These are phyloP conservation scores for Tanacetum coccineum DNA, from an alignment of 129 eudicot species.

Conservation along the genomic window DNA sequence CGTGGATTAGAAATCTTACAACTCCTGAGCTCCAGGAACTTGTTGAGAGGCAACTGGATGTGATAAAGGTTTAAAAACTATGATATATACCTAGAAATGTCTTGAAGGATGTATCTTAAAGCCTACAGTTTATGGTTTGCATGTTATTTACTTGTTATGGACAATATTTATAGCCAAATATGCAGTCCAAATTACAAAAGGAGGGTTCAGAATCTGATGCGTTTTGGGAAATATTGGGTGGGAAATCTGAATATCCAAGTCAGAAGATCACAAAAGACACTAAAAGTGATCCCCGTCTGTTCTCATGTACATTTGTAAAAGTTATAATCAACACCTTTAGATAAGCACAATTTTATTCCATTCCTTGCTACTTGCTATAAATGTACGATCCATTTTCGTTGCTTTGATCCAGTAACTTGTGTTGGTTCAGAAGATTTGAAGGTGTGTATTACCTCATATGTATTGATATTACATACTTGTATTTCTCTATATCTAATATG, in stretches of 20 bases:
- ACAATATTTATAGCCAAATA: too few relatives aligned
- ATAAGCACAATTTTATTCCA: slow-evolving; percentile 37
- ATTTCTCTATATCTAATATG: not conserved
- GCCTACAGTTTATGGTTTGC: too few relatives aligned
- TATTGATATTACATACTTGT: not conserved
- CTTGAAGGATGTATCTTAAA: too few relatives aligned
- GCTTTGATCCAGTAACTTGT: slow-evolving; percentile 9
- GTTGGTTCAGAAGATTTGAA: slow-evolving; percentile 51
- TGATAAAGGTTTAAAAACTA: too few relatives aligned
- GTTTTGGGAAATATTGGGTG: slow-evolving; percentile 89
- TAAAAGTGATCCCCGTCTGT: slow-evolving; percentile 86
- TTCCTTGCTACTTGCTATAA: slow-evolving; percentile 12
- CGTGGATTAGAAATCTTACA: too few relatives aligned
- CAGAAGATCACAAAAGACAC: slow-evolving; percentile 70
- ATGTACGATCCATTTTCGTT: slow-evolving; percentile 25
- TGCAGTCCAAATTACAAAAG: too few relatives aligned
- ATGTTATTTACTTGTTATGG: too few relatives aligned
- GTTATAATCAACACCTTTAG: slow-evolving; percentile 29
- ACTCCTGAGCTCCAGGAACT: too few relatives aligned
- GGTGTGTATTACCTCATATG: slow-evolving; percentile 36
- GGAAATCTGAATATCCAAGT: slow-evolving; percentile 76
- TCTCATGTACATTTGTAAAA: slow-evolving; percentile 62
- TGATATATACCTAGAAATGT: too few relatives aligned
- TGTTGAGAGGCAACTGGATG: too few relatives aligned
- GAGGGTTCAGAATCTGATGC: slow-evolving; percentile 41